A percentile compares a stretch with the other conserved stretches of the same genome.
phyloP scores from a whole-genome alignment of 2,329 filamentous ascomycete species.

The Rhinocladiella similis region DNA sequence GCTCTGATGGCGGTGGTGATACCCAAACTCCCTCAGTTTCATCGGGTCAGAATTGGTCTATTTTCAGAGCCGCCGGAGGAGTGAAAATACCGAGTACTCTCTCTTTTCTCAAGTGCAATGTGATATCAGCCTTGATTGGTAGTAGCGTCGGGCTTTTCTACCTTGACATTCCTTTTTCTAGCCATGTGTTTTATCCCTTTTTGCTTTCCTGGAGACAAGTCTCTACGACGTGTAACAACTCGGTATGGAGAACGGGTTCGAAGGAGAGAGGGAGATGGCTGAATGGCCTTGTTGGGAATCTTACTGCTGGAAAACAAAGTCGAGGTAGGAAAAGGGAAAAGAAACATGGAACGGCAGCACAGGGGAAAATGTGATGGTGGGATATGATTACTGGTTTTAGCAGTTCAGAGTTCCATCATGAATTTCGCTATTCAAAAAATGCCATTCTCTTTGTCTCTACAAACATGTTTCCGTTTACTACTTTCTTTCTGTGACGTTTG shows the following conservation, averaged over 20 bases:
- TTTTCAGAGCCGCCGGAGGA: constrained; percentile 71
- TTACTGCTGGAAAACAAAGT: background rate
- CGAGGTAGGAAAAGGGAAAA: background rate
- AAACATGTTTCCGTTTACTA: background rate
- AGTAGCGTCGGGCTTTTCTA: background rate
- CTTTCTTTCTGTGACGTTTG: too few species aligned
- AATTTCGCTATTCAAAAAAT: too few species aligned
- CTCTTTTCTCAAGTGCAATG: background rate
- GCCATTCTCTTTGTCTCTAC: too few species aligned
- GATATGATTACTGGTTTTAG: background rate
- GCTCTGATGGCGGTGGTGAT: constrained; percentile 91
- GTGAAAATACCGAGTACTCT: constrained; percentile 2
- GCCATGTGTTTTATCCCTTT: background rate
- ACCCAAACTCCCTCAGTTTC: constrained; percentile 87
- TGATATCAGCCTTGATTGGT: background rate
- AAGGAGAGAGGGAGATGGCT: background rate
- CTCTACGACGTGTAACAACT: background rate
- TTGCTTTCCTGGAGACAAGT: constrained; percentile 1
- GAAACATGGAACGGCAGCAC: background rate
- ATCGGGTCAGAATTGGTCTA: constrained; percentile 74
- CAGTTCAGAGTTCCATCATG: background rate
- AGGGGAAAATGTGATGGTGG: background rate
- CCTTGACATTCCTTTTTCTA: constrained; percentile 1
- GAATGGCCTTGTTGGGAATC: background rate
- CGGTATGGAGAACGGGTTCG: background rate